Percentiles rank a stretch among this genome's conserved stretches.
These are phyloP conservation scores for Chenopodium quinoa DNA, from an alignment of 148 eudicot genomes.

Conservation along the genomic window DNA sequence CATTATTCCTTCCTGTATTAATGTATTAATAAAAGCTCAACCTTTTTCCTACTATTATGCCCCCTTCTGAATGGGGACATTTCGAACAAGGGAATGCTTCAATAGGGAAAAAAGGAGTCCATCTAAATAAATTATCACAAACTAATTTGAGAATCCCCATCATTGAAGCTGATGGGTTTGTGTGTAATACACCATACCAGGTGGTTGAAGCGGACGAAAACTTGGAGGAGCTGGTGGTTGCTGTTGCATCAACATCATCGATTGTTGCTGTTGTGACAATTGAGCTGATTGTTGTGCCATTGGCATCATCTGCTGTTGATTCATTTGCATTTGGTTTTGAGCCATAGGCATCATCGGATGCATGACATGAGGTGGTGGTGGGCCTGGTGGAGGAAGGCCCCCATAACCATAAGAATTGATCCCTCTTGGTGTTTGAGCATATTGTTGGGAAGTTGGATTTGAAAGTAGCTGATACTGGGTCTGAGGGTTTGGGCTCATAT, in stretches of 20 bases:
- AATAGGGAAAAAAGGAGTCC: background rate
- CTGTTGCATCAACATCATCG: slow-evolving; percentile 38
- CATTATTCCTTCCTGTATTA: slow-evolving; percentile 13
- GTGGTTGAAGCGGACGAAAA: slow-evolving; percentile 71
- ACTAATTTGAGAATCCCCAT: slow-evolving; percentile 12
- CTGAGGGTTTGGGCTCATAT: slow-evolving; percentile 41
- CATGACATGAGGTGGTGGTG: slow-evolving; percentile 42
- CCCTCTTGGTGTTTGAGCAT: slow-evolving; percentile 51
- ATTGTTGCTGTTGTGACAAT: slow-evolving; percentile 46
- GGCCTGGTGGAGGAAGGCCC: slow-evolving; percentile 49
- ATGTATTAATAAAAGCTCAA: slow-evolving; percentile 11
- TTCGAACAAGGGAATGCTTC: slow-evolving; percentile 3
- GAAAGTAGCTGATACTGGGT: slow-evolving; percentile 54
- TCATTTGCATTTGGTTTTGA: slow-evolving; percentile 52
- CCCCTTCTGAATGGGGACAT: background rate
- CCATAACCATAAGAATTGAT: slow-evolving; percentile 55
- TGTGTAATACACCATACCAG: slow-evolving; percentile 73
- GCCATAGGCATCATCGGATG: slow-evolving; percentile 49
- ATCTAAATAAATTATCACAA: background rate
- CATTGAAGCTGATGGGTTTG: slow-evolving; percentile 63
- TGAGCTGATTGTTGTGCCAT: slow-evolving; percentile 37
- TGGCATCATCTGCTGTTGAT: slow-evolving; percentile 37
- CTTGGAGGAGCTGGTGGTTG: slow-evolving; percentile 59
- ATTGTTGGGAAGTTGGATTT: slow-evolving; percentile 54
- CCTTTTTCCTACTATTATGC: background rate